Base-by-base conservation (phyloP, 2,329 filamentous ascomycete species). In the Aureobasidium lini region DNA sequence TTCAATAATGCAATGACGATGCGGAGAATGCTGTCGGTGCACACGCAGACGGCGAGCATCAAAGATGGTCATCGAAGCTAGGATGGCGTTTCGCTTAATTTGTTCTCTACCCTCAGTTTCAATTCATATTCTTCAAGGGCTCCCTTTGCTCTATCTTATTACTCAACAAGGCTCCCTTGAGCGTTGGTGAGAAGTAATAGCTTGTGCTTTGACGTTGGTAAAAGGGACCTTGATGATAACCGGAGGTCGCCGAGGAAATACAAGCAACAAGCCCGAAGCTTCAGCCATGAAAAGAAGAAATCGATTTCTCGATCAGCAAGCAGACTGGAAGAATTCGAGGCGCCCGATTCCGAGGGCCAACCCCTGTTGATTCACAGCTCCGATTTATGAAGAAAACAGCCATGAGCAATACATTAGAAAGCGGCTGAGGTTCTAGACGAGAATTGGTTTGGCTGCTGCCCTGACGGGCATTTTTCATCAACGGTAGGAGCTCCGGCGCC, bases 1-100 rank as follows among this genome's bases (percentile, higher is more conserved):
- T 44, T 56, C 52, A 28, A 36, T 15, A 42, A 46, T 32, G 40
- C 52, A 28, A 56, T 29, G 52, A 56, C 15, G 44, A 56, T 36
- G 52, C 31, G 32, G 31, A 44, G 40, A 44, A 6, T 11, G 13
- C 40, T 44, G 23, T 18, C 37, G 16, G n/a, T 46, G 37, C 36
- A 23, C 29, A 18, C 18, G 29, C 50, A 32, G 28, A 15, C 39
- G 11, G 39, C 28, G 39, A 34, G 37, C 37, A 54, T 34, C 52
- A 36, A 56, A 11, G 39, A 46, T 56, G 29, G 6, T 31, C 31
- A 46, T 46, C 13, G 52, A 46, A 44, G 52, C 52, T 28, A 44
- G 31, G 31, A 31, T 56, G 40, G 23, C 29, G 40, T 18, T 13
- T 56, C 52, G 40, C 52, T 56, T 37, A 44, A 29, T 46, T 13